phyloP scores from a whole-genome alignment of 2,329 filamentous ascomycete genomes.

The Cercospora sp. region DNA sequence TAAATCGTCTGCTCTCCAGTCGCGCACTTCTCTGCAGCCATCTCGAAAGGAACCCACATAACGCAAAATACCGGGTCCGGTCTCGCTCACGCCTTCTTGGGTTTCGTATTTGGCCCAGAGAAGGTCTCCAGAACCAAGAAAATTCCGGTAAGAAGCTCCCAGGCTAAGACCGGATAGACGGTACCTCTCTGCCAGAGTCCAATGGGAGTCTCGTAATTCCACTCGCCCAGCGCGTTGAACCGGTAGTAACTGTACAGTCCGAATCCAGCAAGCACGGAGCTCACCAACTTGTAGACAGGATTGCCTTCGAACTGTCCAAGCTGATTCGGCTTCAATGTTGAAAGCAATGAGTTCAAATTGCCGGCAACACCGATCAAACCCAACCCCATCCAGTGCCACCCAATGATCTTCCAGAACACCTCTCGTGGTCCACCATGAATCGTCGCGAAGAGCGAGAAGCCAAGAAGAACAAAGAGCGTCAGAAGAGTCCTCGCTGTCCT shows the following conservation, averaged over 20 bases:
- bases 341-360: slow-evolving; percentile 25
- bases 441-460: slow-evolving; percentile 22
- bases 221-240: slow-evolving; percentile 25
- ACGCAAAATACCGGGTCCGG: too few relatives aligned
- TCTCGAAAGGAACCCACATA: too few relatives aligned
- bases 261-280: slow-evolving; percentile 15
- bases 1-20: too few relatives aligned
- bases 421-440: slow-evolving; percentile 28
- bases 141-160: slow-evolving; percentile 16
- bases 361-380: slow-evolving; percentile 20
- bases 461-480: slow-evolving; percentile 17
- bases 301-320: slow-evolving; percentile 18
- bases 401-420: slow-evolving; percentile 25
- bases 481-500: slow-evolving; percentile 18
- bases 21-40: too few relatives aligned
- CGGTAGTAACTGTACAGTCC: slow-evolving; percentile 25
- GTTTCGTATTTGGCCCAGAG: slow-evolving; percentile 8
- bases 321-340: slow-evolving; percentile 11
- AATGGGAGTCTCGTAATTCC: slow-evolving; percentile 26
- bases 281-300: slow-evolving; percentile 18
- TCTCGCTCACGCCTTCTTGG: slow-evolving; percentile 10
- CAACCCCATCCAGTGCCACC: slow-evolving; percentile 29
- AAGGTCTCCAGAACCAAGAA: neutral
- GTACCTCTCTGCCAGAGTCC: slow-evolving; percentile 27
- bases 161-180: slow-evolving; percentile 23